Conservation (phyloP, 257 asterid genomes). For the Rubia yunnanensis region DNA sequence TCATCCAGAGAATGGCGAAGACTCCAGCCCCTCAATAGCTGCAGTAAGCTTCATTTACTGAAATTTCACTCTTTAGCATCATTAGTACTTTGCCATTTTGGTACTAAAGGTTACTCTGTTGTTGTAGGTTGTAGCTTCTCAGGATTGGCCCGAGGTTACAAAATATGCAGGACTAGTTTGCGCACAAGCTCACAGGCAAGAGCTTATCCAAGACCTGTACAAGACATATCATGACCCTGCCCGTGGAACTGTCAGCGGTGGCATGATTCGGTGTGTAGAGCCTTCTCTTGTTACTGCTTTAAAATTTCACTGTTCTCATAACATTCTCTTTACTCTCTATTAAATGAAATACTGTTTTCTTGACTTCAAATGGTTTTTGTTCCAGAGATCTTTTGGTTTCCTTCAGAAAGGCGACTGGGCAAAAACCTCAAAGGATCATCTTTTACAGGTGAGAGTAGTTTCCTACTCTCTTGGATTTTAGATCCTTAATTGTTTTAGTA, state of each 20-base stretch:
- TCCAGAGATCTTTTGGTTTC: slow-evolving; percentile 94
- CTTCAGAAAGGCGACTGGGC: slow-evolving; percentile 95
- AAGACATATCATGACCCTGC: slow-evolving; percentile 96
- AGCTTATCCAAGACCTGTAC: slow-evolving; percentile 87
- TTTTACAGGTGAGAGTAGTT: slow-evolving; percentile 56
- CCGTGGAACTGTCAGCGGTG: slow-evolving; percentile 94
- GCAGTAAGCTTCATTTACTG: slow-evolving; percentile 48
- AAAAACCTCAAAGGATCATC: slow-evolving; percentile 96
- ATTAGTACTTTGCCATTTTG: background rate
- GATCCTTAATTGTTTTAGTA: background rate
- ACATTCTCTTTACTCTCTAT: background rate
- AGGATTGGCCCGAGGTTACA: slow-evolving; percentile 99
- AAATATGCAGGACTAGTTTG: slow-evolving; percentile 96
- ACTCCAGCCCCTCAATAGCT: slow-evolving; percentile 95
- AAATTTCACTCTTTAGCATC: background rate
- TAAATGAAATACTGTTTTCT: background rate
- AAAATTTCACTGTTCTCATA: background rate
- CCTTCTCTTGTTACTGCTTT: background rate
- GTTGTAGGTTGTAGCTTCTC: slow-evolving; percentile 95
- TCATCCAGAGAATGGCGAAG: slow-evolving; percentile 99
- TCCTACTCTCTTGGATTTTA: background rate
- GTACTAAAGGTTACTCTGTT: slow-evolving; percentile 9
- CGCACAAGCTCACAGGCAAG: slow-evolving; percentile 99
- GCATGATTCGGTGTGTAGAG: slow-evolving; percentile 75
- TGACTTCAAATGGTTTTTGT: slow-evolving; percentile 4